Percentiles rank a stretch among this genome's conserved stretches.
Evolutionary conservation across 208 protist species (phyloP).

Genomic region (Crithidia bombi): DNA sequence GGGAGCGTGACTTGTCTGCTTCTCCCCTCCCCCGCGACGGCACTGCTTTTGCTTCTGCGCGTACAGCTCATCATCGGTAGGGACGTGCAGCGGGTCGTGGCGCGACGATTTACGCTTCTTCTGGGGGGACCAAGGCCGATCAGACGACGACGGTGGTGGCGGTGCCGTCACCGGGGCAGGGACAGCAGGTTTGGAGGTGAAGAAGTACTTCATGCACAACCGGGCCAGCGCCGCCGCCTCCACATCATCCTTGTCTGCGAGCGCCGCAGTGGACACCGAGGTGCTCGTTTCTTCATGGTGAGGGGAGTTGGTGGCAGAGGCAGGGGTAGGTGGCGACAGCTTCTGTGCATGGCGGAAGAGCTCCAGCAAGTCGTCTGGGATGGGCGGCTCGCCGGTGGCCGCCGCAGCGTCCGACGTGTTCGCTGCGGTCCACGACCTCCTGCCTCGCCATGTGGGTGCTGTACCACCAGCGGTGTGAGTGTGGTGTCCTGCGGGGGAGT

Average conservation of each 20-base stretch:
- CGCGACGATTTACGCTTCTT: background rate
- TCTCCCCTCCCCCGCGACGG: background rate
- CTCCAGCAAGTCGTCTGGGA: constrained; percentile 13
- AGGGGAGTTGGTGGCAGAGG: background rate
- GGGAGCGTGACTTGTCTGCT: background rate
- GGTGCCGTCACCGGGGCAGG: background rate
- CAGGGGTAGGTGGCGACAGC: background rate
- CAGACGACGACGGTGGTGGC: background rate
- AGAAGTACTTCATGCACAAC: constrained; percentile 32
- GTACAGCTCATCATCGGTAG: background rate
- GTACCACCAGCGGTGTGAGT: background rate
- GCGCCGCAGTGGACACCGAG: background rate
- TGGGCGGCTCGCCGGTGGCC: background rate
- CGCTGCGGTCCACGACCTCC: background rate
- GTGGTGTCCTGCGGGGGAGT: background rate
- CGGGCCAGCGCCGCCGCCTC: constrained; percentile 23
- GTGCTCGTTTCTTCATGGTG: background rate
- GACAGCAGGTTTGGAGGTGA: background rate
- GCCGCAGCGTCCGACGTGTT: background rate
- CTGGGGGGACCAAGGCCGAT: constrained; percentile 5
- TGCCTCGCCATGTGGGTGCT: background rate
- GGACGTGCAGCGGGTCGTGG: background rate
- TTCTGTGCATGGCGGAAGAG: constrained; percentile 25
- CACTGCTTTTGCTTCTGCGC: background rate
- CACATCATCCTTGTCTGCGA: background rate